Evolutionary conservation across 192 early-diverging fungal species (phyloP).

Genomic region (Coemansia sp.): DNA sequence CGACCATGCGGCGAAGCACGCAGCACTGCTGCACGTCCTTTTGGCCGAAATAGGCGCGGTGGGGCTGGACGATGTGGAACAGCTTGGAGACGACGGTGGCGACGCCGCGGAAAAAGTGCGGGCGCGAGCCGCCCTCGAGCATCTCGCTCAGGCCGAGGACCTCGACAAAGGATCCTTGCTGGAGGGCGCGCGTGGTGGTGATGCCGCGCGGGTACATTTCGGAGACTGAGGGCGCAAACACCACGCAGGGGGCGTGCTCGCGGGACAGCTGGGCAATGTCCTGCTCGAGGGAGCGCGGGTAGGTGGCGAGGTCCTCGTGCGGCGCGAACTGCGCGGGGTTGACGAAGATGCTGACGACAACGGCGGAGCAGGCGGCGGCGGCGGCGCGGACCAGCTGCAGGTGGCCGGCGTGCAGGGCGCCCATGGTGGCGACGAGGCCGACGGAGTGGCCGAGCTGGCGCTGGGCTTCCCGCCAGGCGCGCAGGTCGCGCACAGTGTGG

Average conservation of each 20-base stretch:
- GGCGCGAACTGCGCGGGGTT: constrained; percentile 88
- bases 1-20: constrained; percentile 71
- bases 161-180: constrained; percentile 89
- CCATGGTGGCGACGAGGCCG: constrained; percentile 99
- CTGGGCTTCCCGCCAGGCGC: constrained; percentile 62
- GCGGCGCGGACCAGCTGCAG: constrained; percentile 63
- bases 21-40: constrained; percentile 96
- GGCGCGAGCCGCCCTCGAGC: constrained; percentile 88
- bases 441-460: constrained; percentile 55
- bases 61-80: constrained; percentile 84
- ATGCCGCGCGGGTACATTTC: constrained; percentile 97
- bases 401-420: constrained; percentile 90
- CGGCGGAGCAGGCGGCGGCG: constrained; percentile 57
- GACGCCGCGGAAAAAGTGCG: constrained; percentile 96
- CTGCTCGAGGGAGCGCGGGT: constrained; percentile 78
- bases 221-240: constrained; percentile 63
- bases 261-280: constrained; percentile 70
- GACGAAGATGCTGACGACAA: constrained; percentile 90
- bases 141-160: constrained; percentile 84
- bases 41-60: constrained; percentile 87
- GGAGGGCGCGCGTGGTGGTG: constrained; percentile 66
- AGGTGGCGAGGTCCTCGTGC: constrained; percentile 84
- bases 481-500: constrained; percentile 69
- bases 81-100: constrained; percentile 93
- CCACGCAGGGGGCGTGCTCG: constrained; percentile 14